Evolutionary conservation across 2,329 filamentous ascomycete species (phyloP).

Genomic region (Cladorrhinum sp.): DNA sequence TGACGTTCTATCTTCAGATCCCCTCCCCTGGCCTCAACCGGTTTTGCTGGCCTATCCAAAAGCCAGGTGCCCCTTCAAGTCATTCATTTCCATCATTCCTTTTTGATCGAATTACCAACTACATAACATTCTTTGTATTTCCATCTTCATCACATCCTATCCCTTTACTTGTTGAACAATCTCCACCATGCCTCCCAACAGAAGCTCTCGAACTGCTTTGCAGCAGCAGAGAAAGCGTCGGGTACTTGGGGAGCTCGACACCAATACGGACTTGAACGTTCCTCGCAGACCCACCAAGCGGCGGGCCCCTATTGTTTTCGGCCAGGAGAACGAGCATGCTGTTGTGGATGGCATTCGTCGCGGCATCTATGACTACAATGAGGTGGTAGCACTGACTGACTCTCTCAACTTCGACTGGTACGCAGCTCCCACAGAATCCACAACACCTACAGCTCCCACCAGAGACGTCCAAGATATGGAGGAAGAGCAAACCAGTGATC

Average conservation of each 20-base stretch:
- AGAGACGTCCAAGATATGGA: neutral
- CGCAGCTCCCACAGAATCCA: neutral
- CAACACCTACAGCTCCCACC: neutral
- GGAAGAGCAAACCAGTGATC: slow-evolving; percentile 10
- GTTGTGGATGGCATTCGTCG: slow-evolving; percentile 18
- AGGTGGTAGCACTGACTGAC: slow-evolving; percentile 25
- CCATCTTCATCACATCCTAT: neutral
- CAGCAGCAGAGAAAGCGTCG: slow-evolving; percentile 9
- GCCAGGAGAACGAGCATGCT: slow-evolving; percentile 24
- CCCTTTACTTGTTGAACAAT: neutral
- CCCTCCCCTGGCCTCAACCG: neutral
- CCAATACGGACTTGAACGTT: slow-evolving; percentile 20
- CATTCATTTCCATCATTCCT: neutral
- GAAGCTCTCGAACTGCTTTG: neutral
- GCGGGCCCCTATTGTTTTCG: slow-evolving; percentile 23
- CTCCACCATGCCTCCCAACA: slow-evolving; percentile 5
- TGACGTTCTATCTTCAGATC: no score
- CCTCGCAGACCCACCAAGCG: slow-evolving; percentile 7
- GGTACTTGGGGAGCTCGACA: slow-evolving; percentile 20
- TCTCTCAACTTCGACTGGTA: slow-evolving; percentile 10
- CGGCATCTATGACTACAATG: slow-evolving; percentile 22
- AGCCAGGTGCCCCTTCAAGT: neutral
- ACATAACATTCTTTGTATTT: neutral
- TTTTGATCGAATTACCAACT: neutral
- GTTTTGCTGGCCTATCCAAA: neutral